A percentile compares a stretch with the other conserved stretches of the same genome.
Conservation (phyloP, 2,329 filamentous ascomycete species). For the Hyphodiscus sp. region DNA sequence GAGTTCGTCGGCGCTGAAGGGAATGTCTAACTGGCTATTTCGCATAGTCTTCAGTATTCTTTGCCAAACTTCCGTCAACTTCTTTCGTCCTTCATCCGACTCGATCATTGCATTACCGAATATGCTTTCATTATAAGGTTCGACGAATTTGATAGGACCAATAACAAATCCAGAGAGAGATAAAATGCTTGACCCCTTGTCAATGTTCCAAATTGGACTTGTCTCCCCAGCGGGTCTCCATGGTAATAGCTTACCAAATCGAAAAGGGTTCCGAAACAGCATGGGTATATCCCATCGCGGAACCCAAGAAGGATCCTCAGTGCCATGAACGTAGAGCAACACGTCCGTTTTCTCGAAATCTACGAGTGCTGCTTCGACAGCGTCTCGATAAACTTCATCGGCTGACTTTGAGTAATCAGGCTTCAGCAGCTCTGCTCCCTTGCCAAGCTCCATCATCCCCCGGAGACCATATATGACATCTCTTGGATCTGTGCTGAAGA, state of each 20-base stretch:
- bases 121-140: constrained; percentile 17
- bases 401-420: constrained; percentile 7
- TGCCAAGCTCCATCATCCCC: constrained; percentile 11
- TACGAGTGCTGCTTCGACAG: constrained; percentile 21
- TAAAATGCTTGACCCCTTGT: constrained; percentile 15
- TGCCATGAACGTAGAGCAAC: constrained; percentile 18
- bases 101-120: constrained; percentile 18
- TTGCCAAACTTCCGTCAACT: constrained; percentile 15
- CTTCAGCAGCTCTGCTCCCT: constrained; percentile 10
- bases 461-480: constrained; percentile 15
- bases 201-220: constrained; percentile 21
- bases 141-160: constrained; percentile 6
- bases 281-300: constrained; percentile 24
- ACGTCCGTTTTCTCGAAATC: constrained; percentile 22
- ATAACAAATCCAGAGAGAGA: constrained; percentile 12
- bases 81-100: constrained; percentile 14
- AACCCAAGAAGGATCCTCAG: constrained; percentile 22
- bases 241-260: constrained; percentile 25
- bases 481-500: constrained; percentile 12
- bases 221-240: constrained; percentile 21
- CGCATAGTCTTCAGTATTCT: constrained; percentile 15
- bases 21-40: constrained; percentile 5
- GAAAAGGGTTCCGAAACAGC: constrained; percentile 27
- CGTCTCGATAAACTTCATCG: constrained; percentile 4
- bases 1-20: constrained; percentile 11